Conservation (phyloP, 2,329 filamentous ascomycete species). For the Penicillium sp. region DNA sequence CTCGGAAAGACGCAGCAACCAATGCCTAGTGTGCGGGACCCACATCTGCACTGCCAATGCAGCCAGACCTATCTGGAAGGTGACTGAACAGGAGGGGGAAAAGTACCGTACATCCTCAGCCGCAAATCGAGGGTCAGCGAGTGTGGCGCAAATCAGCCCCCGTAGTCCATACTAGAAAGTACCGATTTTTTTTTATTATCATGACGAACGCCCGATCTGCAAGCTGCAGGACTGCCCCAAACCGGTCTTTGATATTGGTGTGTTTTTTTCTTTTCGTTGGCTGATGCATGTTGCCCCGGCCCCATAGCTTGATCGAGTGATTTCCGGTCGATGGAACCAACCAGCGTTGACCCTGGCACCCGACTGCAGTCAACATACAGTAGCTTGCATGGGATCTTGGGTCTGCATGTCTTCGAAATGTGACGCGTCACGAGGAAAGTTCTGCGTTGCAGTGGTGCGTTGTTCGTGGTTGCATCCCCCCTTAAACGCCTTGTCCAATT, state of each 20-base stretch:
- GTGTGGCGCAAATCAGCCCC: constrained; percentile 18
- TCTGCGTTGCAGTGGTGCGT: neutral
- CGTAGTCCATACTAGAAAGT: constrained; percentile 15
- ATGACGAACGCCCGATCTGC: constrained; percentile 7
- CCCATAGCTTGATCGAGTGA: neutral
- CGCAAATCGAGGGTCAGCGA: constrained; percentile 8
- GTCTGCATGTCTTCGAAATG: constrained; percentile 15
- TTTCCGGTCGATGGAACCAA: neutral
- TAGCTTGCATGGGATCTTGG: constrained; percentile 5
- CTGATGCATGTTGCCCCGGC: constrained; percentile 11
- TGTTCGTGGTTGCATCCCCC: constrained; percentile 10
- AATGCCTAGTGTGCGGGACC: neutral
- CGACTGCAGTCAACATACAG: constrained; percentile 6
- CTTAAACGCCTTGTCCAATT: constrained; percentile 5
- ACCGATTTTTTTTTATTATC: constrained; percentile 1
- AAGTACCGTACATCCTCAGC: constrained; percentile 16
- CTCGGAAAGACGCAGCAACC: neutral
- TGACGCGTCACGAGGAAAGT: constrained; percentile 7
- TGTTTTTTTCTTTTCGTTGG: constrained; percentile 3
- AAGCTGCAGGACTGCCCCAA: neutral
- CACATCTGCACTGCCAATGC: neutral
- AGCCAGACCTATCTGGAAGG: neutral
- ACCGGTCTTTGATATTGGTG: constrained; percentile 6
- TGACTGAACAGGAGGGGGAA: neutral
- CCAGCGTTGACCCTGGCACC: neutral